These are phyloP conservation scores for Penicillium turbatum DNA, from an alignment of 495 filamentous ascomycete genomes.

Conservation along the genomic window DNA sequence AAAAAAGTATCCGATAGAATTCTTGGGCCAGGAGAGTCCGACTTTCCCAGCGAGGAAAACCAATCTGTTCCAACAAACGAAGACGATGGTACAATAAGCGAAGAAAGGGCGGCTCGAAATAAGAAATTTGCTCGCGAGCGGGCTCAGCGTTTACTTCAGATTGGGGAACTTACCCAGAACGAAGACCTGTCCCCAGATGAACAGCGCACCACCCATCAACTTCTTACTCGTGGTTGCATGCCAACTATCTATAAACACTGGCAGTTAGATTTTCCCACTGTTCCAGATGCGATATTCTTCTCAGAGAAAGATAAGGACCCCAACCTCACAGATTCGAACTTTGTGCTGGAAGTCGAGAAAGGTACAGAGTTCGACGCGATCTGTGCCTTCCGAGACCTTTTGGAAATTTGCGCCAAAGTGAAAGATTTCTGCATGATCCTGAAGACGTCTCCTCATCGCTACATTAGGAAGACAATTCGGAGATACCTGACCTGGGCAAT, in stretches of 20 bases:
- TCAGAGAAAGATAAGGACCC: not conserved
- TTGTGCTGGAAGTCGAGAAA: slow-evolving; percentile 44
- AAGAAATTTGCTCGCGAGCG: slow-evolving; percentile 30
- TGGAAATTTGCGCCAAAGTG: slow-evolving; percentile 38
- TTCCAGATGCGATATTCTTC: slow-evolving; percentile 57
- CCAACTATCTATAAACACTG: slow-evolving; percentile 53
- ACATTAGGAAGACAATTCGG: slow-evolving; percentile 32
- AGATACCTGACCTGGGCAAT: slow-evolving; percentile 45
- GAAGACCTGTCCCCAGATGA: slow-evolving; percentile 47
- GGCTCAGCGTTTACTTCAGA: slow-evolving; percentile 26
- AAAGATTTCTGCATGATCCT: slow-evolving; percentile 33
- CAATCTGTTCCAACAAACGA: slow-evolving; percentile 18
- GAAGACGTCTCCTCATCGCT: slow-evolving; percentile 20
- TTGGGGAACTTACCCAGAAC: slow-evolving; percentile 23
- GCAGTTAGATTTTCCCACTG: slow-evolving; percentile 56
- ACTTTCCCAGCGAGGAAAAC: not conserved
- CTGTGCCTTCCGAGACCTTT: slow-evolving; percentile 35
- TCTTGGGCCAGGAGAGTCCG: not conserved
- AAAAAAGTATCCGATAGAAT: not conserved
- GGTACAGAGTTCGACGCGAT: slow-evolving; percentile 37
- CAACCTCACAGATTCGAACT: slow-evolving; percentile 25
- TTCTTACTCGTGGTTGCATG: slow-evolving; percentile 57
- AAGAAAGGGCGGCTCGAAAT: too few relatives aligned
- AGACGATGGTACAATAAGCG: not conserved
- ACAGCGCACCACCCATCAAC: slow-evolving; percentile 46